Conservation (phyloP, 225 moss, liverwort and hornwort species). For the Physcomitrellopsis africana region DNA sequence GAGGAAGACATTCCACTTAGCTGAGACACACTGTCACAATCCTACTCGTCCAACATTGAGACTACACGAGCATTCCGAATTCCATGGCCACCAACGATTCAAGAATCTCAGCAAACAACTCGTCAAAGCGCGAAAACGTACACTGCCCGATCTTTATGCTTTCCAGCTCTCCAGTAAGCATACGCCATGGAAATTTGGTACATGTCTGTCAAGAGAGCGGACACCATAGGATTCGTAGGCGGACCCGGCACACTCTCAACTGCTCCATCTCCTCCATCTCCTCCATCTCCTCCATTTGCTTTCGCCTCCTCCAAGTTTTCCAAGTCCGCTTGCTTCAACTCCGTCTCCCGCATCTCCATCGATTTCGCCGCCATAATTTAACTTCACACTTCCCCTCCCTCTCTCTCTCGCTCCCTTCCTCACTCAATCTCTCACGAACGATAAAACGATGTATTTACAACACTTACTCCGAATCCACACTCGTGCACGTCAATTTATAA, state of each 20-base stretch:
- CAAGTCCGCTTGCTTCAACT: constrained; percentile 32
- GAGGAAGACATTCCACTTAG: neutral
- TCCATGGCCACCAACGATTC: neutral
- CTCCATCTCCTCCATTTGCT: neutral
- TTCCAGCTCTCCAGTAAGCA: constrained; percentile 32
- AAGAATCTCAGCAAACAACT: neutral
- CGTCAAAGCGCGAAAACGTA: neutral
- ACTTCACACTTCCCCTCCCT: neutral
- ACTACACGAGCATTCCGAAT: neutral
- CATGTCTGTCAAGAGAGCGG: constrained; percentile 41
- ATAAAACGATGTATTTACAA: too few relatives aligned
- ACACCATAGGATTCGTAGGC: constrained; percentile 37
- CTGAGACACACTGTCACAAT: neutral
- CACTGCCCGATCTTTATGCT: constrained; percentile 34
- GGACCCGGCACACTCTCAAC: constrained; percentile 11
- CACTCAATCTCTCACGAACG: neutral
- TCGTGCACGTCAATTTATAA: too few relatives aligned
- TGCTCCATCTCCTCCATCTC: neutral
- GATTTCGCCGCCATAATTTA: constrained; percentile 13
- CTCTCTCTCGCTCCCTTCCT: neutral
- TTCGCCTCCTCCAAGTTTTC: neutral
- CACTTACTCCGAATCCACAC: too few relatives aligned
- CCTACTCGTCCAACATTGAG: constrained; percentile 2
- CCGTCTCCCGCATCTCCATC: constrained; percentile 43
- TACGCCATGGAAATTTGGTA: constrained; percentile 47